Evolutionary conservation across 1,284 basidiomycete genomes (phyloP), one percentile per base, ranked within the genome.

Genomic region (Boletus chippewaensis): DNA sequence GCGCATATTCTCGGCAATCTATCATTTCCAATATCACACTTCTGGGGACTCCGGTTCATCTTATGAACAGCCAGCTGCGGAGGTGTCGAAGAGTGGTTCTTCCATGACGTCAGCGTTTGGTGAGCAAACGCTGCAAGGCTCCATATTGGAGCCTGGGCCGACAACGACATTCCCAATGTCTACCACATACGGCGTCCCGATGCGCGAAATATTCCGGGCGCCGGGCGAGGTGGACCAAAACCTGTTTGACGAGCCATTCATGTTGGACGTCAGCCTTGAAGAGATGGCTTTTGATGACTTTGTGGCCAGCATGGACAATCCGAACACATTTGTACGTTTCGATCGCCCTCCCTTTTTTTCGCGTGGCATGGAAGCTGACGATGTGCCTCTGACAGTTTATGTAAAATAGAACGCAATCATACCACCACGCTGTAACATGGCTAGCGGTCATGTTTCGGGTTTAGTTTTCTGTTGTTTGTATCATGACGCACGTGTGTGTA

Each of bases 1-100:
- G 5, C 61, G 70, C 29, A 66, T 78, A 42, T 81, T 80, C 61
- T 77, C 77, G 11, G 76, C 77, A 11, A 69, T 70, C 48, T 80
- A 79, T 59, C 75, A 72, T 56, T 80, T 80, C 63, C 69, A 63
- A 24, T 78, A 76, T 53, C 60, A 67, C 5, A 24, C 50, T 20
- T 46, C 56, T 22, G 35, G 47, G 6, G 43, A 34, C 5, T 10
- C 59, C 36, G 13, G 47, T 13, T 20, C 46, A 4, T 42, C 50
- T 18, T 41, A 50, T 24, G 44, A 35, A 35, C 56, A 53, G 35
- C 28, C 55, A 12, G 34, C 51, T 24, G 20, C 41, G 16, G 29
- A 9, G 13, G 7, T 45, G 13, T 41, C 52, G 8, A 54, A 40
- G 7, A 3, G 41, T 18, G 26, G 49, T 11, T 35, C 55, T 28